Conservation (phyloP, 257 asterid species). For the Jasminum sambac region DNA sequence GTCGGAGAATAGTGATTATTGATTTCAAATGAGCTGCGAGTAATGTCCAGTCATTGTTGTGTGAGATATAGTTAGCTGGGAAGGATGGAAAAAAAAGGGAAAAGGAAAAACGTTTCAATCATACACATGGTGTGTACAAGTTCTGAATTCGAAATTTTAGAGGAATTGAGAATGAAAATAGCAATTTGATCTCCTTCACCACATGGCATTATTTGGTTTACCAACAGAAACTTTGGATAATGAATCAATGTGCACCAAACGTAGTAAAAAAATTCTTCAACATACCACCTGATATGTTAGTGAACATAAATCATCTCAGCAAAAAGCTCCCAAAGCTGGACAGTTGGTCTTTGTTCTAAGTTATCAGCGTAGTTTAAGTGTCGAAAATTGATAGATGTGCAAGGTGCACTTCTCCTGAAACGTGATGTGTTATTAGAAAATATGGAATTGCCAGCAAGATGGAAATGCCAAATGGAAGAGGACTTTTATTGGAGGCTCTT, state of each 20-base stretch:
- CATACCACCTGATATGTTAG: no score
- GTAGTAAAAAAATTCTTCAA: no score
- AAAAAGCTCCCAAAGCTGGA: no score
- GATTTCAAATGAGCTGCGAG: not conserved
- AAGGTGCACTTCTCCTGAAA: not conserved
- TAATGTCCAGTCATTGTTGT: not conserved
- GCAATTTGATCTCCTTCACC: not conserved
- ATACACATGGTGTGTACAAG: not conserved
- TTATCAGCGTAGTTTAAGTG: no score
- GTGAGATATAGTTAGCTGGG: not conserved
- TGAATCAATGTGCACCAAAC: not conserved
- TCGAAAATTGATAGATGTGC: not conserved
- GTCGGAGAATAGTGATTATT: not conserved
- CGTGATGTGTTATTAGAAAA: not conserved
- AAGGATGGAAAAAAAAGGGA: not conserved
- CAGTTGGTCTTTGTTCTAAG: no score
- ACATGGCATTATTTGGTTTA: not conserved
- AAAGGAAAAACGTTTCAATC: no score
- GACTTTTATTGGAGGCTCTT: no score
- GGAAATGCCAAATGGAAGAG: not conserved
- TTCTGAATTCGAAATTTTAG: not conserved
- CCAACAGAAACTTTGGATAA: not conserved
- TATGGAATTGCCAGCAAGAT: not conserved
- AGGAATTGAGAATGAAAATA: conserved; percentile 1
- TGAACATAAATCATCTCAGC: no score